Percentiles rank a stretch among this genome's conserved stretches.
phyloP scores from a whole-genome alignment of 2,329 filamentous ascomycete species.

The Diaporthe capsici region DNA sequence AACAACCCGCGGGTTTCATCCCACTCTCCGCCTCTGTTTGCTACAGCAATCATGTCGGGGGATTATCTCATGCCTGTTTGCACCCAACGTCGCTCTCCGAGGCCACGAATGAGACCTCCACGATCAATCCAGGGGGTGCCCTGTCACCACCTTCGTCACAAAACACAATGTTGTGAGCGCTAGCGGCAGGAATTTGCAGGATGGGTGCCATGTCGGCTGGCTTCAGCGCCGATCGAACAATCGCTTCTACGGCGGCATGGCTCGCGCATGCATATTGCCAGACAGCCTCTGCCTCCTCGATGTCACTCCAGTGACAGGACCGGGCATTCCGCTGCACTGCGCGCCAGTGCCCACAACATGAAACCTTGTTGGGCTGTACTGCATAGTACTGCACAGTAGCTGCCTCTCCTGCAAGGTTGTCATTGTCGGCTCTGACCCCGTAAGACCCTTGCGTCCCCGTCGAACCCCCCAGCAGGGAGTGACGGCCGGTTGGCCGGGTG shows the following conservation, averaged over 20 bases:
- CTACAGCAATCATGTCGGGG: constrained; percentile 34
- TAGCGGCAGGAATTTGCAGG: constrained; percentile 24
- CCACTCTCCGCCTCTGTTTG: constrained; percentile 25
- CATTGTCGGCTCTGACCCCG: constrained; percentile 22
- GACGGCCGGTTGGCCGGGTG: constrained; percentile 39
- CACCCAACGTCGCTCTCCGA: constrained; percentile 23
- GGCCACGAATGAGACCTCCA: constrained; percentile 22
- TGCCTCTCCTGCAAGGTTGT: constrained; percentile 17
- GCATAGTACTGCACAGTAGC: constrained; percentile 28
- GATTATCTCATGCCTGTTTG: constrained; percentile 18
- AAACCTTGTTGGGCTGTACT: constrained; percentile 31
- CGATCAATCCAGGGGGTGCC: constrained; percentile 17
- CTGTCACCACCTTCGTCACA: constrained; percentile 26
- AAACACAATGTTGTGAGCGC: constrained; percentile 32
- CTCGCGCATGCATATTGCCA: constrained; percentile 25
- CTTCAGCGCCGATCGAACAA: constrained; percentile 36
- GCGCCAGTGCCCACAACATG: constrained; percentile 25
- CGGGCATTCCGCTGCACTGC: constrained; percentile 21
- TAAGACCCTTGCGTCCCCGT: constrained; percentile 19
- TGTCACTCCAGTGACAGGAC: constrained; percentile 17
- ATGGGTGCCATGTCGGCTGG: constrained; percentile 38
- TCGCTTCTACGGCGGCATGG: neutral
- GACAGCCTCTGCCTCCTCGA: constrained; percentile 16
- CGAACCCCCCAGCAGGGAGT: constrained; percentile 32
- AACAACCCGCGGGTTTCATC: constrained; percentile 29